A percentile compares a stretch with the other conserved stretches of the same genome.
These are phyloP conservation scores for Diplodia intermedia DNA, from an alignment of 2,329 filamentous ascomycete genomes.

Conservation along the genomic window DNA sequence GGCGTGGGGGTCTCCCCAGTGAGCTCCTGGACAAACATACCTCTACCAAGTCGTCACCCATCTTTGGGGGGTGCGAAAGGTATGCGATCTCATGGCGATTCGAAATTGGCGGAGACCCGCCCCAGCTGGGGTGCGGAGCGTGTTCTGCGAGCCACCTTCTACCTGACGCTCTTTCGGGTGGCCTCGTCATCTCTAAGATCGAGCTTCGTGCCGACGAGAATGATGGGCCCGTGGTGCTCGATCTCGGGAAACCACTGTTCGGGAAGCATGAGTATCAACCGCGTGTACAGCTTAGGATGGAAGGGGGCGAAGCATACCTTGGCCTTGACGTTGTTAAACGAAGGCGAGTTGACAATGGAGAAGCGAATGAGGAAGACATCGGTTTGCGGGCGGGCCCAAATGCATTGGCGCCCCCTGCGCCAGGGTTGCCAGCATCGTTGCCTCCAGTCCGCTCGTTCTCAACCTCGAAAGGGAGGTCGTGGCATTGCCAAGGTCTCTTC, in stretches of 20 bases:
- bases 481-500: too few relatives aligned
- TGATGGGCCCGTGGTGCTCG: conserved; percentile 95
- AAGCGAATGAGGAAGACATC: conserved; percentile 99
- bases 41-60: too few relatives aligned
- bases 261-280: conserved; percentile 37
- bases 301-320: conserved; percentile 67
- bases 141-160: conserved; percentile 86
- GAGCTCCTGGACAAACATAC: too few relatives aligned
- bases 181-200: conserved; percentile 89
- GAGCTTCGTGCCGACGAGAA: conserved; percentile 95
- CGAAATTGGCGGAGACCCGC: too few relatives aligned
- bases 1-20: too few relatives aligned
- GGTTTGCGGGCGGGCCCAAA: conserved; percentile 72
- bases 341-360: conserved; percentile 95
- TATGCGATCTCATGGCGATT: too few relatives aligned
- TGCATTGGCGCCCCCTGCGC: too few relatives aligned
- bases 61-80: too few relatives aligned
- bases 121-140: too few relatives aligned
- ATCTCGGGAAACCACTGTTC: conserved; percentile 94
- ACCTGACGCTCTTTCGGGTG: conserved; percentile 80
- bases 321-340: conserved; percentile 98
- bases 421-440: too few relatives aligned
- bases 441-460: too few relatives aligned
- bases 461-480: too few relatives aligned
- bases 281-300: conserved; percentile 23